Conservation (phyloP, 768 basidiomycete species). For the Xanthoconium purpureum region DNA sequence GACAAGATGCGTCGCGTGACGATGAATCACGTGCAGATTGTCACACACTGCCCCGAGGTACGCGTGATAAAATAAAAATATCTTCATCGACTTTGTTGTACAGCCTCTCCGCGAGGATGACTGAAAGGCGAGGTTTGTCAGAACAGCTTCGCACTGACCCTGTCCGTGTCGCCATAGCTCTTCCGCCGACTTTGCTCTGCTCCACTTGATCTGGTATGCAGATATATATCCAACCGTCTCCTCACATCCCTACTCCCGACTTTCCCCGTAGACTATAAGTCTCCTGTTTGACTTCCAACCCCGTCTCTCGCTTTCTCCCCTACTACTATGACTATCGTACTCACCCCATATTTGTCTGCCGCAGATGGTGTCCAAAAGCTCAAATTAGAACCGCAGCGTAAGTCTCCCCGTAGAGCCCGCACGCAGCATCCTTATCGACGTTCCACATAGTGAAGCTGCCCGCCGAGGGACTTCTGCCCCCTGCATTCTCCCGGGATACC, state of each 20-base stretch:
- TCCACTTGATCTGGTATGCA: conserved; percentile 1
- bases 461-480: conserved; percentile 59
- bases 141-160: background rate
- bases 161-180: background rate
- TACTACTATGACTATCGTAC: conserved; percentile 50
- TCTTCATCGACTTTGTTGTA: no score
- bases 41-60: background rate
- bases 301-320: background rate
- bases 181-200: background rate
- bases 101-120: no score
- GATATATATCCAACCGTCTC: background rate
- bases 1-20: conserved; percentile 19
- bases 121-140: background rate
- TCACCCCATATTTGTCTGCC: conserved; percentile 66
- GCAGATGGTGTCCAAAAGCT: conserved; percentile 67
- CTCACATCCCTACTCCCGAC: background rate
- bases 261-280: conserved; percentile 9
- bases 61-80: no score
- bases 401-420: conserved; percentile 3
- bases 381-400: conserved; percentile 57
- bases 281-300: background rate
- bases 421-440: conserved; percentile 1
- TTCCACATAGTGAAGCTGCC: conserved; percentile 39
- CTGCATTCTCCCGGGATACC: conserved; percentile 47
- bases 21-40: conserved; percentile 5